Evolutionary conservation across 306 rosid genomes (phyloP), one percentile per base, ranked within the genome.

Genomic region (Cicer pinnatifidum): DNA sequence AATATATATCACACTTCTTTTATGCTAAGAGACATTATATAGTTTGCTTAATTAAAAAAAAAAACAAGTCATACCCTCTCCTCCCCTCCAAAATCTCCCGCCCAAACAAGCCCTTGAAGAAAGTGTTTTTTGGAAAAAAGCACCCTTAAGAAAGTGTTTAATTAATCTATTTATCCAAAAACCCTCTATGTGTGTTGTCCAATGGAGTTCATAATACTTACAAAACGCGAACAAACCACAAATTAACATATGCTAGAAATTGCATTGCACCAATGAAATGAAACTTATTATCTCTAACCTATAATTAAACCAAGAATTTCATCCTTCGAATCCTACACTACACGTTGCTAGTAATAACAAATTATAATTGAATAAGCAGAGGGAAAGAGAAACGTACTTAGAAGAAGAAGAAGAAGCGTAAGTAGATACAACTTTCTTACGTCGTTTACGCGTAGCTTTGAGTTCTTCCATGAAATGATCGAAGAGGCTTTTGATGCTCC

Each of bases 391-490:
- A n/a, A 73, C 38, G 37, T 82, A 91, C 99, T 71, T 86, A 58
- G 95, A 76, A 50, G 74, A 69, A 58, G 95, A 76, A 50, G 74
- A 69, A 50, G 75, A 39, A 37, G 86, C 68, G 9, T 91, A 80
- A 71, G 84, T 78, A 9, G 89, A 77, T 50, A 85, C 79, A 23
- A 84, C 85, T 79, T 73, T 78, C 69, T 81, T 78, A 64, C 84
- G 71, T 67, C 82, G 82, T 50, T 71, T 61, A 54, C 90, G 95
- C 51, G 66, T 47, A 69, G 81, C 56, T 6, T 65, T 73, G 35
- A 91, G 91, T 84, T 89, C 97, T 64, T 89, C 90, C 81, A 89
- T 72, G 79, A 93, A 86, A 78, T 40, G 58, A 1, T 93, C 86
- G 53, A 89, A 82, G 43, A 94, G 80, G 75, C 90, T 83, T 37